Conservation (phyloP, 805 yeast genomes). For the Saccharomyces eubayanus region DNA sequence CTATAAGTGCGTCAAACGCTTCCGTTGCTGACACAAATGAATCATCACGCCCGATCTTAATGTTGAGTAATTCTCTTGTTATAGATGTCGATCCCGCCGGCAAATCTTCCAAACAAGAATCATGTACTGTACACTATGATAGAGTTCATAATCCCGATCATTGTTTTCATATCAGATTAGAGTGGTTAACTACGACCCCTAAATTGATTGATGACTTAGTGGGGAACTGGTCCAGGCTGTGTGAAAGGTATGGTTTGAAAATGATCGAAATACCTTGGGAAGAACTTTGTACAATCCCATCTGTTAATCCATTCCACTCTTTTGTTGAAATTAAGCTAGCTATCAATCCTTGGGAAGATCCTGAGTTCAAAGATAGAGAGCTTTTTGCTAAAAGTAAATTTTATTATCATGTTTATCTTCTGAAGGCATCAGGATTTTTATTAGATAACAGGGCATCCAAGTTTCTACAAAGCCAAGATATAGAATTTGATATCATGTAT, state of each 20-base stretch:
- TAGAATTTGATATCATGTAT: constrained; percentile 58
- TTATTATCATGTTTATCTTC: constrained; percentile 68
- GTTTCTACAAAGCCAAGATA: constrained; percentile 43
- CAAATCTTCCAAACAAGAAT: constrained; percentile 69
- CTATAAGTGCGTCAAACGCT: constrained; percentile 9
- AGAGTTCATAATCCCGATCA: constrained; percentile 89
- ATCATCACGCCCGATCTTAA: constrained; percentile 32
- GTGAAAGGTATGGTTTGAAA: constrained; percentile 76
- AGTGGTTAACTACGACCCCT: constrained; percentile 89
- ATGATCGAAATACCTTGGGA: constrained; percentile 87
- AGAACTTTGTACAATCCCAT: constrained; percentile 71
- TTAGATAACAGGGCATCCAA: constrained; percentile 72
- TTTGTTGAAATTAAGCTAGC: constrained; percentile 60
- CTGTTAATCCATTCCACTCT: constrained; percentile 80
- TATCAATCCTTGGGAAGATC: constrained; percentile 64
- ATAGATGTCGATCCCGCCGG: constrained; percentile 68
- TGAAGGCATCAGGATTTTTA: constrained; percentile 64
- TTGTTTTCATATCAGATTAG: constrained; percentile 82
- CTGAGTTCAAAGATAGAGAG: constrained; percentile 38
- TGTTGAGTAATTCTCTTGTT: constrained; percentile 56
- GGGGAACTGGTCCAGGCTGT: constrained; percentile 67
- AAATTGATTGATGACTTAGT: constrained; percentile 74
- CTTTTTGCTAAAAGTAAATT: constrained; percentile 46
- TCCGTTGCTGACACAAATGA: constrained; percentile 2
- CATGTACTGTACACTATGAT: constrained; percentile 79